Evolutionary conservation across 768 basidiomycete genomes (phyloP).

Genomic region (Rhizopogon salebrosus): DNA sequence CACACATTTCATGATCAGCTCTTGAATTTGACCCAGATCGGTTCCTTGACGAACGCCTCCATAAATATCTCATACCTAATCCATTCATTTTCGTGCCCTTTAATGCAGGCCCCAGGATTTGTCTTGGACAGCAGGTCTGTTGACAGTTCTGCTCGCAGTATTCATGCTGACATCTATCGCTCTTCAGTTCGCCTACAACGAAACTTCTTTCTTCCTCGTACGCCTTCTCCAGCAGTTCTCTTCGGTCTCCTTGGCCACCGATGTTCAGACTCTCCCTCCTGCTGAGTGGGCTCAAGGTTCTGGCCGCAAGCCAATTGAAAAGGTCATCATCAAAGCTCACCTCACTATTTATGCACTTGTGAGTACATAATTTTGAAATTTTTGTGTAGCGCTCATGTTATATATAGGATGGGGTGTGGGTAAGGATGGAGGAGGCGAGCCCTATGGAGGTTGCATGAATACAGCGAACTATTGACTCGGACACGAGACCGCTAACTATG

Average conservation of each 20-base stretch:
- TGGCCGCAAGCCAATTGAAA: conserved; percentile 39
- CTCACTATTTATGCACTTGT: conserved; percentile 51
- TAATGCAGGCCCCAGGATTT: conserved; percentile 35
- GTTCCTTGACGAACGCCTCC: conserved; percentile 56
- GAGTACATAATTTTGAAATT: conserved; percentile 8
- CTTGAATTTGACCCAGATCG: conserved; percentile 60
- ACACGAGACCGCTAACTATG: background rate
- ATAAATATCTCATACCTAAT: conserved; percentile 50
- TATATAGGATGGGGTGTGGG: conserved; percentile 20
- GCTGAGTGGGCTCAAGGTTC: conserved; percentile 34
- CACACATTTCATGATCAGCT: conserved; percentile 29
- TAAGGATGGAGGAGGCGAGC: conserved; percentile 19
- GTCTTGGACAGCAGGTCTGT: conserved; percentile 32
- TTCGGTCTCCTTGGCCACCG: conserved; percentile 36
- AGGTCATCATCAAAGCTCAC: conserved; percentile 39
- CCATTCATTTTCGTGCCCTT: conserved; percentile 46
- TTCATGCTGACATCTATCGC: background rate
- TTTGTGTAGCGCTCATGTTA: background rate
- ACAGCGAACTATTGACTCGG: background rate
- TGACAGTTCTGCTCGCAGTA: background rate
- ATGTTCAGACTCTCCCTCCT: conserved; percentile 44
- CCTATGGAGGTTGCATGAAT: background rate
- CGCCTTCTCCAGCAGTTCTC: conserved; percentile 54
- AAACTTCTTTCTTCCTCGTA: conserved; percentile 58
- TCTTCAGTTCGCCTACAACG: conserved; percentile 59